These are phyloP conservation scores for Ogataea methylovora DNA, from an alignment of 805 yeast genomes.

Conservation along the genomic window DNA sequence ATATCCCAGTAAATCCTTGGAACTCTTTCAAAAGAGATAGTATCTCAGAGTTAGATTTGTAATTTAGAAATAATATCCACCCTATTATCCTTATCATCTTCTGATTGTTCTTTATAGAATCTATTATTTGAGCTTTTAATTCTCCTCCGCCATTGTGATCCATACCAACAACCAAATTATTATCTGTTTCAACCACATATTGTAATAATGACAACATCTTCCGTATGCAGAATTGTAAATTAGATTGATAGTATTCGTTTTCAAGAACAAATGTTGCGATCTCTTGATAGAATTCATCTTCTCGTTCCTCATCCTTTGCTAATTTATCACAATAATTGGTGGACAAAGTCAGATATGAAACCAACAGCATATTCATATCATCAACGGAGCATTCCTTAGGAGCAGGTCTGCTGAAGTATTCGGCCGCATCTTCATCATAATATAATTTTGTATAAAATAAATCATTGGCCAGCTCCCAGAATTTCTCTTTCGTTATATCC, in stretches of 20 bases:
- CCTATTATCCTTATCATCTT: constrained; percentile 24
- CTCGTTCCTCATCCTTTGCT: constrained; percentile 4
- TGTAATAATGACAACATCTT: constrained; percentile 39
- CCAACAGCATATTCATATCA: constrained; percentile 27
- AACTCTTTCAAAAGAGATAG: constrained; percentile 41
- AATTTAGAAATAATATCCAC: constrained; percentile 21
- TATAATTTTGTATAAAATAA: constrained; percentile 20
- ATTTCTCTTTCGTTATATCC: constrained; percentile 17
- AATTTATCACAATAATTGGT: constrained; percentile 19
- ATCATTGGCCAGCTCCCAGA: constrained; percentile 25
- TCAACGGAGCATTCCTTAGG: constrained; percentile 17
- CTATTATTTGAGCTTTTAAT: constrained; percentile 12
- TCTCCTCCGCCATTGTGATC: constrained; percentile 3
- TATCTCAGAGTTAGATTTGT: constrained; percentile 19
- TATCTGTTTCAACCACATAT: constrained; percentile 20
- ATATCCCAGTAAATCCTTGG: constrained; percentile 42
- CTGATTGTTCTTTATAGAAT: constrained; percentile 18
- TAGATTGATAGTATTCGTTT: constrained; percentile 24
- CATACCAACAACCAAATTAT: constrained; percentile 10
- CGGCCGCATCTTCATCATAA: constrained; percentile 16
- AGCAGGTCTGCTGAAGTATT: constrained; percentile 11
- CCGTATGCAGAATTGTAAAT: constrained; percentile 38
- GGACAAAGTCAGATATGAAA: constrained; percentile 23
- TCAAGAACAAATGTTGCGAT: constrained; percentile 19
- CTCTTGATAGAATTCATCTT: constrained; percentile 19